These are phyloP conservation scores for Podospora bellae-mahoneyi DNA, from an alignment of 495 filamentous ascomycete species.

Conservation along the genomic window DNA sequence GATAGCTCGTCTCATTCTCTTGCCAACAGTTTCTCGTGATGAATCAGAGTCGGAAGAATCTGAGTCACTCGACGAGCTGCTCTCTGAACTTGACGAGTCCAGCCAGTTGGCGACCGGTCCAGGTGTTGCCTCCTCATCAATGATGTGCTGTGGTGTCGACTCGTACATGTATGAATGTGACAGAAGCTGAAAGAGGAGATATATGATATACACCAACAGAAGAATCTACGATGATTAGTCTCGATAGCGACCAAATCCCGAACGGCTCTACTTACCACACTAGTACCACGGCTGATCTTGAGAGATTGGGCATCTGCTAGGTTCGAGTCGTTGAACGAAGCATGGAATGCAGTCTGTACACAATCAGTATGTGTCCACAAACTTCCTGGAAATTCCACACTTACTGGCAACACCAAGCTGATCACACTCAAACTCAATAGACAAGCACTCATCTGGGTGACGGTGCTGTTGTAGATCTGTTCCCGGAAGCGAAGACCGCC, in stretches of 20 bases:
- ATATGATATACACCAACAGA: constrained; percentile 74
- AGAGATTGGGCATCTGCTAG: constrained; percentile 65
- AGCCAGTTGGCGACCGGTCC: constrained; percentile 75
- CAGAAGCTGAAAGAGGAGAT: constrained; percentile 85
- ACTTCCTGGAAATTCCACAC: background rate
- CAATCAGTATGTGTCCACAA: background rate
- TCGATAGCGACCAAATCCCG: constrained; percentile 24
- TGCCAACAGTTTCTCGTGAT: constrained; percentile 66
- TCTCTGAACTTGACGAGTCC: constrained; percentile 63
- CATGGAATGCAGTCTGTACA: constrained; percentile 71
- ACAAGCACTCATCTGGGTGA: constrained; percentile 92
- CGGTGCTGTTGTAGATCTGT: constrained; percentile 89
- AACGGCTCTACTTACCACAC: constrained; percentile 44
- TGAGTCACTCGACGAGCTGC: constrained; percentile 54
- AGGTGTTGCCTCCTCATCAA: constrained; percentile 81
- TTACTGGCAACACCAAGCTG: constrained; percentile 54
- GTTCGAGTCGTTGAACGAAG: constrained; percentile 60
- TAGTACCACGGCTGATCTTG: constrained; percentile 81
- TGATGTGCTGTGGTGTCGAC: constrained; percentile 79
- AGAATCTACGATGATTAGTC: constrained; percentile 46
- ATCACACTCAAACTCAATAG: constrained; percentile 81
- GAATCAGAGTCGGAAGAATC: constrained; percentile 59
- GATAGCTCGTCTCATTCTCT: constrained; percentile 68
- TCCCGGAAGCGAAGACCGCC: constrained; percentile 82
- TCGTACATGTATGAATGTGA: constrained; percentile 88